phyloP scores from a whole-genome alignment of 345 rosid genomes.

The Adansonia digitata region DNA sequence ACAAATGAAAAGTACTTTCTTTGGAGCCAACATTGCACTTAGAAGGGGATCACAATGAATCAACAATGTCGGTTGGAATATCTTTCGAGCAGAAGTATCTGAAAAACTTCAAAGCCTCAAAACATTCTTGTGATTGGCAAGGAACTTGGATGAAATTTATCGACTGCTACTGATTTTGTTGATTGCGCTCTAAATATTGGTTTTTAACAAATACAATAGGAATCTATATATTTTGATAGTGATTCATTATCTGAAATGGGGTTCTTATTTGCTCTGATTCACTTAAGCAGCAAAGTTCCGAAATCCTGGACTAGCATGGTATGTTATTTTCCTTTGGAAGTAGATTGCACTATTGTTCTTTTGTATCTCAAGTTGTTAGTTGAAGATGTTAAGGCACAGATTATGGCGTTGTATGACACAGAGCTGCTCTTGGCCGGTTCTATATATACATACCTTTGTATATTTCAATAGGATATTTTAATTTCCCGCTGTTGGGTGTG shows the following conservation, averaged over 20 bases:
- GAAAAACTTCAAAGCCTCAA: not conserved
- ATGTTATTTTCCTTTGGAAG: not conserved
- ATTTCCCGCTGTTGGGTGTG: not conserved
- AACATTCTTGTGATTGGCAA: too few species aligned
- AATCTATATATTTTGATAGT: too few species aligned
- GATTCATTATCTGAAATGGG: not conserved
- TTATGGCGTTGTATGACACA: not conserved
- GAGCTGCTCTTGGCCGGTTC: not conserved
- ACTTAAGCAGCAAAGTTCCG: not conserved
- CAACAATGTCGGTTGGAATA: not conserved
- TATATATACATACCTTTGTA: too few species aligned
- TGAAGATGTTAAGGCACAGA: constrained; percentile 10
- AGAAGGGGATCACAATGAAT: not conserved
- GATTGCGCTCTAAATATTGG: not conserved
- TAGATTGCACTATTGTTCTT: constrained; percentile 4
- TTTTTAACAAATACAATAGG: not conserved
- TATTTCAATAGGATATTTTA: not conserved
- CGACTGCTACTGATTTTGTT: not conserved
- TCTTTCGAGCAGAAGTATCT: not conserved
- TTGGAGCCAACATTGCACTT: not conserved
- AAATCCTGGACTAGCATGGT: not conserved
- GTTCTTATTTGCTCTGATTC: not conserved
- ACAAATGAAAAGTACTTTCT: not conserved
- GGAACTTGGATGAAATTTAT: not conserved
- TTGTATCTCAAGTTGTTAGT: constrained; percentile 2